phyloP scores from a whole-genome alignment of 192 early-diverging fungal genomes.

The Coemansia sp. region DNA sequence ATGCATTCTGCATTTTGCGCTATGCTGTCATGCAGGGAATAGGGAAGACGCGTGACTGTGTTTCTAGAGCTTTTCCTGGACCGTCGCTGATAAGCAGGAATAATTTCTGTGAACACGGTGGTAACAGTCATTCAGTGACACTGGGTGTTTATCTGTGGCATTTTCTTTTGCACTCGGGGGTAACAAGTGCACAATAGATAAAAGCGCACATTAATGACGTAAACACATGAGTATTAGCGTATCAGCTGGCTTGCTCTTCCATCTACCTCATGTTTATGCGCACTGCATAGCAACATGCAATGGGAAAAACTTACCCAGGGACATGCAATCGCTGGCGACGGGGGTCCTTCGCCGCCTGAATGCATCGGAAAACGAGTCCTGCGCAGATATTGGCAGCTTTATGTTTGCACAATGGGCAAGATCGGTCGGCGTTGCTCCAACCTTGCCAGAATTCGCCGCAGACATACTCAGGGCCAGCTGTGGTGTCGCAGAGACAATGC shows the following conservation, averaged over 20 bases:
- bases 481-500: constrained; percentile 46
- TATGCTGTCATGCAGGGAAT: not conserved
- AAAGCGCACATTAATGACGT: not conserved
- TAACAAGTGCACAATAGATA: not conserved
- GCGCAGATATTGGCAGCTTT: constrained; percentile 50
- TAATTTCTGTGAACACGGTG: not conserved
- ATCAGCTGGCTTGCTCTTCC: not conserved
- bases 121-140: no score
- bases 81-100: not conserved
- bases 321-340: constrained; percentile 28
- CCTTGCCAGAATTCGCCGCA: constrained; percentile 49
- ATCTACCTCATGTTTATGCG: no score
- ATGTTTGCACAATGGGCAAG: constrained; percentile 49
- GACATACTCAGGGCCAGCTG: constrained; percentile 52
- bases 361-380: constrained; percentile 42
- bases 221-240: no score
- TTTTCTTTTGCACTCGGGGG: not conserved
- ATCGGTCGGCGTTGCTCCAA: constrained; percentile 30
- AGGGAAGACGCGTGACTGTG: no score
- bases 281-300: not conserved
- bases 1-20: not conserved
- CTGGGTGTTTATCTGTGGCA: no score
- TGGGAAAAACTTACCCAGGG: constrained; percentile 32
- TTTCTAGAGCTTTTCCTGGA: not conserved
- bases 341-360: constrained; percentile 24